Conservation (phyloP, 2,329 filamentous ascomycete species). For the Colletotrichum brevisporum region DNA sequence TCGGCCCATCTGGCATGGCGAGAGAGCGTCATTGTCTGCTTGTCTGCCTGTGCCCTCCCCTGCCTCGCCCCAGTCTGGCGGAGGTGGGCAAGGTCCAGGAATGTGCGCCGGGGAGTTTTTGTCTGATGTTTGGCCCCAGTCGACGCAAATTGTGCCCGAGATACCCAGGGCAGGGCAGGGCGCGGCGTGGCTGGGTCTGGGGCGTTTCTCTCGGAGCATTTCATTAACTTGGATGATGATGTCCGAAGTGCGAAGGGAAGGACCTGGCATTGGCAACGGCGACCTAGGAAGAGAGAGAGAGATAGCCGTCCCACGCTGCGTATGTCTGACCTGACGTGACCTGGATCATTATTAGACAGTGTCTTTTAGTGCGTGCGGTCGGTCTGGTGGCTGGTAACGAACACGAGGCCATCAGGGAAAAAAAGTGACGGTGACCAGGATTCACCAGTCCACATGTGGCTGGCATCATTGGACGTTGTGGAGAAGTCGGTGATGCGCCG, state of each 20-base stretch:
- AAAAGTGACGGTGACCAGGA: neutral
- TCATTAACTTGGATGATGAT: constrained; percentile 39
- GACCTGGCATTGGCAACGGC: constrained; percentile 11
- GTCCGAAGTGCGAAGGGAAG: constrained; percentile 22
- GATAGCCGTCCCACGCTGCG: no score
- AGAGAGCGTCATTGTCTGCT: constrained; percentile 14
- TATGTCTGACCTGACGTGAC: no score
- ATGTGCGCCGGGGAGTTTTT: constrained; percentile 37
- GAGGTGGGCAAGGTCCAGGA: constrained; percentile 5
- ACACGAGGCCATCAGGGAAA: constrained; percentile 12
- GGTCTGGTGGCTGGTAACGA: constrained; percentile 14
- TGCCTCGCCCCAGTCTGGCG: neutral
- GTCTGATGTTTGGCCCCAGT: constrained; percentile 33
- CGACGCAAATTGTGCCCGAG: constrained; percentile 33
- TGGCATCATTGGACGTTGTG: constrained; percentile 16
- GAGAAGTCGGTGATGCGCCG: constrained; percentile 7
- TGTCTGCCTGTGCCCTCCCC: neutral
- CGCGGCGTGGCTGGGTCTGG: constrained; percentile 25
- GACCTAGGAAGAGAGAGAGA: neutral
- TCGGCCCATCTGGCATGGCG: neutral
- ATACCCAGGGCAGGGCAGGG: constrained; percentile 12
- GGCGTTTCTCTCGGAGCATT: constrained; percentile 39
- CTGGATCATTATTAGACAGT: no score
- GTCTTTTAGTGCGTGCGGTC: no score
- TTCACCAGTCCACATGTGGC: constrained; percentile 15